Evolutionary conservation across 2,329 filamentous ascomycete species (phyloP), one percentile per base, ranked within the genome.

Genomic region (Aurifilum marmelostoma): DNA sequence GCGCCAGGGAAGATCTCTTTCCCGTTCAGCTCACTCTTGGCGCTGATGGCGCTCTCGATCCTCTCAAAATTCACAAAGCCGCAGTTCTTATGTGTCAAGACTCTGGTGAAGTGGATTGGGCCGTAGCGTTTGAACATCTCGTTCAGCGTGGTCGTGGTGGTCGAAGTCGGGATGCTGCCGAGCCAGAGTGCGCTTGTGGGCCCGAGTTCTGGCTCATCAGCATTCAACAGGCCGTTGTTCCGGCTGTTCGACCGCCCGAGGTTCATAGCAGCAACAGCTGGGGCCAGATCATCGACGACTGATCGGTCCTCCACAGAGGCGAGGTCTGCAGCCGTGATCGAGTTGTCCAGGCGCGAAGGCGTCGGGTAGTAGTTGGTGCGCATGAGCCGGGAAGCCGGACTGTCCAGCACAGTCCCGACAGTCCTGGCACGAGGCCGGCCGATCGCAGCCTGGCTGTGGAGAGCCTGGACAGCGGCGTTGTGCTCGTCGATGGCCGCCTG

Each of bases 1-100:
- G 94, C 94, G 67, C 96, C 96, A 11, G 96, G 96, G 83, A 99
- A 99, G 71, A 99, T 97, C 79, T 99, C 96, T 80, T 97, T 97
- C 75, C 94, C 94, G 76, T 98, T 98, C 80, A 97, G 90, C 77
- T 90, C 87, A 18, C 89, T 89, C 79, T 95, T 97, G 21, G 96
- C 96, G 70, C 93, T 90, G 52, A 97, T 90, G 67, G 96, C 96
- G 77, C 93, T 97, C 73, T 98, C 94, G 39, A 96, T 82, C 69
- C 89, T 91, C 80, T 98, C 94, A 76, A 97, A 99, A 80, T 99
- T 99, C 77, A 99, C 95, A 75, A 99, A 99, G 3, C 95, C 96
- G 78, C 96, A 99, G 80, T 97, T 98, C 85, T 99, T 99, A 84
- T 99, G 94, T 0, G 96, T 98, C 71, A 99, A 85, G 5, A 99